These are phyloP conservation scores for Gaultheria prostrata DNA, from an alignment of 148 eudicot genomes.

Conservation along the genomic window DNA sequence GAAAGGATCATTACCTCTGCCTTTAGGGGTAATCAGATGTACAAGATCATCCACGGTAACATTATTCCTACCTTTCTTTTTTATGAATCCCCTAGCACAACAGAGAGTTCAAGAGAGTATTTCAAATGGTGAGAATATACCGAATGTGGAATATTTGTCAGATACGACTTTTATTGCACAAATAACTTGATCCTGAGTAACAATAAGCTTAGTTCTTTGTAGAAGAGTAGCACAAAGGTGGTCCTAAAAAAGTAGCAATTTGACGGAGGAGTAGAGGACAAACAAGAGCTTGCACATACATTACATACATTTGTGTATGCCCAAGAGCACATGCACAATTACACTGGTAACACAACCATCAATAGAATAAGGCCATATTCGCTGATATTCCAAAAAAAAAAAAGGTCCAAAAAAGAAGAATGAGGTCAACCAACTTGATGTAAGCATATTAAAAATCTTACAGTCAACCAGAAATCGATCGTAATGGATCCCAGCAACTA, in stretches of 20 bases:
- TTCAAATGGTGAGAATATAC: not conserved
- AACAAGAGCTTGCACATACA: not conserved
- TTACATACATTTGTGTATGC: not conserved
- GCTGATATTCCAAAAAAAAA: not conserved
- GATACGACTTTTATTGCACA: not conserved
- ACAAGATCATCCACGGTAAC: slow-evolving; percentile 84
- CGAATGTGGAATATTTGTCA: not conserved
- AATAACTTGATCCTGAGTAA: slow-evolving; percentile 2
- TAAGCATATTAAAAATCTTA: not conserved
- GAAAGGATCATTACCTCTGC: slow-evolving; percentile 58
- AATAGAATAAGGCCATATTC: not conserved
- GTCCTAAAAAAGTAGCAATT: not conserved
- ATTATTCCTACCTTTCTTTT: slow-evolving; percentile 78
- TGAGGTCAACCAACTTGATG: not conserved
- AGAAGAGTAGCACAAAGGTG: not conserved
- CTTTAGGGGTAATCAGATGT: slow-evolving; percentile 70
- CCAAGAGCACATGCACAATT: not conserved
- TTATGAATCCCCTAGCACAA: slow-evolving; percentile 49
- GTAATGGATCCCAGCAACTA: not conserved
- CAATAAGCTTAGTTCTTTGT: not conserved
- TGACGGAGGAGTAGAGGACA: not conserved
- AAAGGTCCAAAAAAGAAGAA: not conserved
- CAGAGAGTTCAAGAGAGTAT: slow-evolving; percentile 10
- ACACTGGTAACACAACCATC: not conserved
- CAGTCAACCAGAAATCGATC: not conserved